Base-by-base conservation (phyloP, 768 basidiomycete genomes). In the Podaxis pistillaris region DNA sequence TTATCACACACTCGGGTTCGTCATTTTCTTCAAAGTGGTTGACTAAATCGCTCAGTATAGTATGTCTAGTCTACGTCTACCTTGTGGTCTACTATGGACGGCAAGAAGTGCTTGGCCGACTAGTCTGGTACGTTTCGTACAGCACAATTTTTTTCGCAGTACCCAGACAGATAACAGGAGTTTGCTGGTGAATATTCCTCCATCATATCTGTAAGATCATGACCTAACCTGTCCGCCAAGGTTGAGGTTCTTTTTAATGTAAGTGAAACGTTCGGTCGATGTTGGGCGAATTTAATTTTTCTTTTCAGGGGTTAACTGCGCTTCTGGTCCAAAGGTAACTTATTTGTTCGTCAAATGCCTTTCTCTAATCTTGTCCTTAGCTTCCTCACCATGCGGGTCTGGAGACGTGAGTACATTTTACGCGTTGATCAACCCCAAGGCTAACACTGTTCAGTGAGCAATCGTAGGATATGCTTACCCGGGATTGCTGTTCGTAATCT, bases 1-100 rank as follows among this genome's bases (percentile, higher is more conserved):
- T 86, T 30, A 83, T 87, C 62, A 78, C 81, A 0, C 84, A 87
- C 63, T 76, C 79, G 2, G 69, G 86, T 80, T 67, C 56, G 74
- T 66, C 0, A 19, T 12, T 4, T 53, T 61, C 47, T 44, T 52
- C 15, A 28, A 26, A 1, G 13, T 47, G 28, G 3, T 24, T 26
- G 11, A 36, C 50, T 15, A 41, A 17, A 30, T 30, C 19, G 11
- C 38, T 22, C 12, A n/a, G 11, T 19, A 19, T 44, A 15, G 12
- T 22, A n/a, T 28, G 26, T 11, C 5, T 56, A 85, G 84, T 79
- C 22, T 85, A 84, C 60, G 74, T 73, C 4, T 85, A 85, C 66
- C 66, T 79, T 3, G 67, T 85, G 37, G 77, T 75, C n/a, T 69
- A 82, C 63, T 83, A 72, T 37, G 73, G 73, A 38, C 63, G 75